Evolutionary conservation across 1,139 yeast species (phyloP).

Genomic region (Diutina mesorugosa): DNA sequence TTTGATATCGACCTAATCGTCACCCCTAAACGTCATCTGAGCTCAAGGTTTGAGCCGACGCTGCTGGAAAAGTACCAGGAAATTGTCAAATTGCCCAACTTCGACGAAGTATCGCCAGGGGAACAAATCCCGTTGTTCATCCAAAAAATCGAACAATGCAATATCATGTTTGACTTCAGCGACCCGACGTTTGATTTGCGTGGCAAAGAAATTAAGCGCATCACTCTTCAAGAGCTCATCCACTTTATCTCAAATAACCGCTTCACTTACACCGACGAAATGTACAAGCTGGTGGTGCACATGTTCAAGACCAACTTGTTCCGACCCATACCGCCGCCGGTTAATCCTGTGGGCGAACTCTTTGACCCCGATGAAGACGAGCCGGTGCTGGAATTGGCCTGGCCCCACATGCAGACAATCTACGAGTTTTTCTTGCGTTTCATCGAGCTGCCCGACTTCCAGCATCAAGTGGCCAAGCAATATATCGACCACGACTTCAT

Average conservation of each 20-base stretch:
- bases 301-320: constrained; percentile 87
- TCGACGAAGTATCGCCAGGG: constrained; percentile 82
- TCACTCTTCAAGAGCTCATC: constrained; percentile 77
- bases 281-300: constrained; percentile 76
- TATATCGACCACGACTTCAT: constrained; percentile 89
- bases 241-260: constrained; percentile 77
- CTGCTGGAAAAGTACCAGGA: constrained; percentile 49
- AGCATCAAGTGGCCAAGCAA: constrained; percentile 85
- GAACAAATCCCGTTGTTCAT: constrained; percentile 74
- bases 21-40: constrained; percentile 85
- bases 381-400: constrained; percentile 89
- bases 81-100: constrained; percentile 71
- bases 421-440: constrained; percentile 89
- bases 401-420: constrained; percentile 98
- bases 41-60: constrained; percentile 83
- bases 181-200: constrained; percentile 88
- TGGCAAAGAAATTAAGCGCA: constrained; percentile 85
- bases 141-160: constrained; percentile 88
- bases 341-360: constrained; percentile 90
- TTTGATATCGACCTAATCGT: constrained; percentile 35
- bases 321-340: constrained; percentile 97
- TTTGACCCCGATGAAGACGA: constrained; percentile 99
- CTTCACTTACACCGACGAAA: constrained; percentile 78
- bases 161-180: constrained; percentile 82
- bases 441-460: constrained; percentile 90